Conservation (phyloP, 345 rosid genomes). For the Arabis hirsuta region DNA sequence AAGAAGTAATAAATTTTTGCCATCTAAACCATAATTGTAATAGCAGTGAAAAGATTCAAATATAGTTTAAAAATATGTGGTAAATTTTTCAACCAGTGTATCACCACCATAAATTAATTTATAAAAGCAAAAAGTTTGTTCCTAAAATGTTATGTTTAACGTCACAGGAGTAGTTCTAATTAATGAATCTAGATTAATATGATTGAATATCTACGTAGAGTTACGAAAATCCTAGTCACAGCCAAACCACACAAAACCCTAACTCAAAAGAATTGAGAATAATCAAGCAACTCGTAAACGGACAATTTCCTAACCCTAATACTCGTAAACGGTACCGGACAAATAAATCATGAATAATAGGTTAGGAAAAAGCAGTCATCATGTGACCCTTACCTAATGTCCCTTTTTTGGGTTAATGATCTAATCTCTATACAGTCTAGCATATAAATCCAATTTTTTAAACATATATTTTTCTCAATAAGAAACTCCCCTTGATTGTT, state of each 20-base stretch:
- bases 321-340: background rate
- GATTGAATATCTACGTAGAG: background rate
- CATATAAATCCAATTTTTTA: background rate
- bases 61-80: too few species aligned
- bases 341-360: slow-evolving; percentile 16
- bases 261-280: slow-evolving; percentile 3
- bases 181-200: background rate
- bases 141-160: background rate
- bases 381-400: slow-evolving; percentile 32
- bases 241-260: slow-evolving; percentile 4
- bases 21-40: too few species aligned
- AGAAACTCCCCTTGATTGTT: background rate
- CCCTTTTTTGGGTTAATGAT: background rate
- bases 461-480: background rate
- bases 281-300: background rate
- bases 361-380: slow-evolving; percentile 37
- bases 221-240: background rate
- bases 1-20: too few species aligned
- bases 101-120: too few species aligned
- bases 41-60: too few species aligned
- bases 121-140: background rate
- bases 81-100: too few species aligned
- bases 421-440: background rate
- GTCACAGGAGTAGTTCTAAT: background rate
- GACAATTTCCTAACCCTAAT: slow-evolving; percentile 26